These are phyloP conservation scores for Hanseniaspora gamundiae DNA, from an alignment of 1,139 yeast genomes.

Conservation along the genomic window DNA sequence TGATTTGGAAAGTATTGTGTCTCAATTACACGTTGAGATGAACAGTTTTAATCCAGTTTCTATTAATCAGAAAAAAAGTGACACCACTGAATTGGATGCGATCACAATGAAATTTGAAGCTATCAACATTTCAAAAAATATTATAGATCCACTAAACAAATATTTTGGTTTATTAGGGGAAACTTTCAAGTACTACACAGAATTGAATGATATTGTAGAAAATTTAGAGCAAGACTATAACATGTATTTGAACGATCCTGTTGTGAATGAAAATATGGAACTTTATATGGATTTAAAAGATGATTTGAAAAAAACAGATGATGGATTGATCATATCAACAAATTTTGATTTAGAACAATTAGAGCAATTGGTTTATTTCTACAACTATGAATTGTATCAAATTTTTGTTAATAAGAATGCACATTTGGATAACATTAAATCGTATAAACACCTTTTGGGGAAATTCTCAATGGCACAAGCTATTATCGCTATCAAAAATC, in stretches of 20 bases:
- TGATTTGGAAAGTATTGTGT: neutral
- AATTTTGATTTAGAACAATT: conserved; percentile 17
- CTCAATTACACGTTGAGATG: conserved; percentile 8
- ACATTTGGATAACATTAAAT: conserved; percentile 8
- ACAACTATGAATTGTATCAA: conserved; percentile 19
- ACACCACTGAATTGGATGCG: too few relatives aligned
- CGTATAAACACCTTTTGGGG: conserved; percentile 11
- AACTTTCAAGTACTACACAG: conserved; percentile 15
- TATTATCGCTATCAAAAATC: conserved; percentile 15
- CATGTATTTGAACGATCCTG: conserved; percentile 26
- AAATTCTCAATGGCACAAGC: conserved; percentile 19
- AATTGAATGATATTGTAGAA: conserved; percentile 18
- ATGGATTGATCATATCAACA: conserved; percentile 13
- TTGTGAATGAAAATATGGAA: conserved; percentile 22
- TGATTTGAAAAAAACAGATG: conserved; percentile 7
- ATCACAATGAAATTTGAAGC: neutral
- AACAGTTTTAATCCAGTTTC: too few relatives aligned
- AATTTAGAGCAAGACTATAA: conserved; percentile 22
- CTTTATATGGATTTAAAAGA: conserved; percentile 10
- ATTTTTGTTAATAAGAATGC: conserved; percentile 19
- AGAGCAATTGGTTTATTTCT: conserved; percentile 17
- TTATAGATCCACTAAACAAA: neutral
- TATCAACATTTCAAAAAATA: neutral
- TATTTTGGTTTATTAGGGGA: neutral
- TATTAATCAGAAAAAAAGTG: too few relatives aligned